Conservation (phyloP, 768 basidiomycete genomes). For the Fomitopsis serialis region DNA sequence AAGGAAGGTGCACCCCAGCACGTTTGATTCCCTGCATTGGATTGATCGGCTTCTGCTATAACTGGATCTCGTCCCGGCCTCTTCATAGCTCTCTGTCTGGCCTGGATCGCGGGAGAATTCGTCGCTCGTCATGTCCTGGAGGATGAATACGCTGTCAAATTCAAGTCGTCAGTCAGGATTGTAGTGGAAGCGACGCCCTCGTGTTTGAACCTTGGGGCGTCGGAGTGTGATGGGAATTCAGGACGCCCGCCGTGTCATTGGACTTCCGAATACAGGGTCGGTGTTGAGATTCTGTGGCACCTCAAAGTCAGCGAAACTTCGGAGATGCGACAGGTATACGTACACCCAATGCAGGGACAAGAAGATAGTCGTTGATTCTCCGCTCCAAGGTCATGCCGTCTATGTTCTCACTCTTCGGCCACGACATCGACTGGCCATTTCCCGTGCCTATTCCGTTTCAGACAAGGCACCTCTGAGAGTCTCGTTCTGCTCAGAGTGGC, state of each 20-base stretch:
- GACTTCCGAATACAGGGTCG: neutral
- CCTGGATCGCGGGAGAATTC: neutral
- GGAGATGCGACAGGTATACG: neutral
- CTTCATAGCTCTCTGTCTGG: neutral
- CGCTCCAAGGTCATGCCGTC: neutral
- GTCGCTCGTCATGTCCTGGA: neutral
- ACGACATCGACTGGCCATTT: neutral
- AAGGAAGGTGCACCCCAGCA: neutral
- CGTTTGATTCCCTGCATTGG: neutral
- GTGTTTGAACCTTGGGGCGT: neutral
- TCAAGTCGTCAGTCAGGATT: too few relatives aligned
- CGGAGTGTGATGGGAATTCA: neutral
- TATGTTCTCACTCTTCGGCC: neutral
- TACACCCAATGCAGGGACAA: neutral
- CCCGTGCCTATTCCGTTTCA: too few relatives aligned
- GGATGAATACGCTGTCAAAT: neutral
- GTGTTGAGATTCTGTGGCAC: neutral
- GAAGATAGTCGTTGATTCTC: neutral
- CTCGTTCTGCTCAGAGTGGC: too few relatives aligned
- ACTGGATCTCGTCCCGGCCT: neutral
- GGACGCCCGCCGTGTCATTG: neutral
- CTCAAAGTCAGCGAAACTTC: neutral
- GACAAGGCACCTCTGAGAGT: too few relatives aligned
- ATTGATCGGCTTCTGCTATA: neutral
- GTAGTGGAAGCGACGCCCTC: too few relatives aligned